These are phyloP conservation scores for Fulvia fulva DNA, from an alignment of 2,329 filamentous ascomycete genomes.

Conservation along the genomic window DNA sequence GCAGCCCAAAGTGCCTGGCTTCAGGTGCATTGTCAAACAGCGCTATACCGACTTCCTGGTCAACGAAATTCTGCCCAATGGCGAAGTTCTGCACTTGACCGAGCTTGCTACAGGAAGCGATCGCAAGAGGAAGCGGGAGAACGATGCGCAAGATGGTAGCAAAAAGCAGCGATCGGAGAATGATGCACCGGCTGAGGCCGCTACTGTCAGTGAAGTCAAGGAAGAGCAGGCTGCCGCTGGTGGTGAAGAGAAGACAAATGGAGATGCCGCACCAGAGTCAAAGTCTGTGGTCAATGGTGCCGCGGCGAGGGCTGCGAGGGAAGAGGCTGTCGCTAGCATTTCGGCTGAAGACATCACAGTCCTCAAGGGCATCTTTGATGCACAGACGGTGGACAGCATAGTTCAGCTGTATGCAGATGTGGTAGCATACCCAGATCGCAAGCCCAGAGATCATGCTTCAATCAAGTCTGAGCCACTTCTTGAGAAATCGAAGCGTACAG, in stretches of 20 bases:
- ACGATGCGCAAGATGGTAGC: constrained; percentile 10
- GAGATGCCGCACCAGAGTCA: neutral
- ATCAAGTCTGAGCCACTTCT: constrained; percentile 53
- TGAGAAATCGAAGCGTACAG: constrained; percentile 59
- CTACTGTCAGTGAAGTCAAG: neutral
- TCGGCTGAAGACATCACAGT: constrained; percentile 36
- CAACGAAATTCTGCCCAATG: constrained; percentile 77
- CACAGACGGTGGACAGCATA: constrained; percentile 48
- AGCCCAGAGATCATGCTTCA: constrained; percentile 52
- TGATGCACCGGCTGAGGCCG: constrained; percentile 3
- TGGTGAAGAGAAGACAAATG: neutral
- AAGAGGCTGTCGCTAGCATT: constrained; percentile 26
- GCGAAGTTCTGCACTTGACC: constrained; percentile 69
- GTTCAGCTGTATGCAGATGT: constrained; percentile 54
- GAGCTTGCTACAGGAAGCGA: constrained; percentile 35
- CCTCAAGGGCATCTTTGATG: constrained; percentile 50
- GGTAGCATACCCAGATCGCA: constrained; percentile 51
- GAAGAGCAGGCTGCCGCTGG: neutral
- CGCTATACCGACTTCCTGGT: constrained; percentile 90
- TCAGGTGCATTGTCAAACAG: constrained; percentile 64
- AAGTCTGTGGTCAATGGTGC: constrained; percentile 1
- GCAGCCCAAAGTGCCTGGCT: constrained; percentile 54
- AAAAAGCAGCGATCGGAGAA: constrained; percentile 15
- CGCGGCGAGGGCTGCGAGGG: constrained; percentile 1
- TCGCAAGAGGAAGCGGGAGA: constrained; percentile 23